Conservation (phyloP, 2,329 filamentous ascomycete genomes). For the Pseudocercospora musae region DNA sequence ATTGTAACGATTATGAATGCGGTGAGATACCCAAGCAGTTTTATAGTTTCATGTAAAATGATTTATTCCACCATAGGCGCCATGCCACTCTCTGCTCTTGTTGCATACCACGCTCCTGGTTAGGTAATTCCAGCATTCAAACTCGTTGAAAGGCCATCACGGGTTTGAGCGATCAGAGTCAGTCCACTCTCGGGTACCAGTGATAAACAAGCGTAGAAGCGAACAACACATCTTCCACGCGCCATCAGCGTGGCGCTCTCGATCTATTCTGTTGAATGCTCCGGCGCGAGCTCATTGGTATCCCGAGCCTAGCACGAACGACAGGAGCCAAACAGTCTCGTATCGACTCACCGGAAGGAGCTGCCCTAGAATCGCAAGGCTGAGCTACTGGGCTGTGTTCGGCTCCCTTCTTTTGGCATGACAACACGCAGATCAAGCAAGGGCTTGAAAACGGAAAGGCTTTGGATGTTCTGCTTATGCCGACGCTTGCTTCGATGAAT, state of each 20-base stretch:
- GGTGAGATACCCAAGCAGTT: background rate
- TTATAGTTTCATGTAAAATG: background rate
- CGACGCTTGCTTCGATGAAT: no score
- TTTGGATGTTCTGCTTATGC: no score
- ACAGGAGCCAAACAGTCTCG: background rate
- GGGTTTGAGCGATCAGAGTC: background rate
- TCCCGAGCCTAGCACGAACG: background rate
- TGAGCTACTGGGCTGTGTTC: background rate
- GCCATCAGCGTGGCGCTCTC: no score
- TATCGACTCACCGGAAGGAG: background rate
- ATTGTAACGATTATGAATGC: background rate
- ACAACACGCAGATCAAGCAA: no score
- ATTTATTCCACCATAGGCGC: background rate
- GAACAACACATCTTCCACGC: no score
- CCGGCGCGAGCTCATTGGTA: background rate
- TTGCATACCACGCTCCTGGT: background rate
- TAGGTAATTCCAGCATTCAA: no score
- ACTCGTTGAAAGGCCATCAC: background rate
- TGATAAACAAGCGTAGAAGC: no score
- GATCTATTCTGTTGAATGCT: background rate
- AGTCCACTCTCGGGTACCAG: no score
- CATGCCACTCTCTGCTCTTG: background rate
- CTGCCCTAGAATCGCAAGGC: background rate
- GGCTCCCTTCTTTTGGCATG: background rate
- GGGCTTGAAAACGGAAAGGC: no score